A percentile compares a stretch with the other conserved stretches of the same genome.
phyloP scores from a whole-genome alignment of 1,284 basidiomycete genomes.

The Irpex sp. region DNA sequence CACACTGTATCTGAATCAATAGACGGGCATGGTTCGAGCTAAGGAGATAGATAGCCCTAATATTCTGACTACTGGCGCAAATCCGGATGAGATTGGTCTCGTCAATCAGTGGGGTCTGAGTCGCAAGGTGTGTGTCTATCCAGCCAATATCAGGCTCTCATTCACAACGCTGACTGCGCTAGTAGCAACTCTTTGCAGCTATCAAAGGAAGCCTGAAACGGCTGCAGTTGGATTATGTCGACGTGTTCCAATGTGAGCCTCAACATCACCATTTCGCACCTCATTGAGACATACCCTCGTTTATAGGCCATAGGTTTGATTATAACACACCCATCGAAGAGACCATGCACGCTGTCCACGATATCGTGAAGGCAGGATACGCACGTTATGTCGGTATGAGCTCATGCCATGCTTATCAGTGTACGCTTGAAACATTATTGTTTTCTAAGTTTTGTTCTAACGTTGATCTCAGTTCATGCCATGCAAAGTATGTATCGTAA shows the following conservation, averaged over 20 bases:
- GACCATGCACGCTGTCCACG: constrained; percentile 37
- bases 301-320: constrained; percentile 25
- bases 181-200: constrained; percentile 51
- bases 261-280: not conserved
- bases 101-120: constrained; percentile 33
- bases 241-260: constrained; percentile 38
- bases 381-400: constrained; percentile 42
- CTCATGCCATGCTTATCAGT: constrained; percentile 36
- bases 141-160: not conserved
- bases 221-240: constrained; percentile 50
- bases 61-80: not conserved
- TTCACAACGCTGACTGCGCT: too few relatives aligned
- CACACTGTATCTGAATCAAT: not conserved
- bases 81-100: constrained; percentile 22
- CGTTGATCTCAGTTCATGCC: constrained; percentile 25
- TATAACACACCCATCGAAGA: constrained; percentile 28
- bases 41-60: constrained; percentile 8
- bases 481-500: constrained; percentile 36
- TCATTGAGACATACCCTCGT: not conserved
- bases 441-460: not conserved
- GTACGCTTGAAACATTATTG: constrained; percentile 18
- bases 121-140: constrained; percentile 27
- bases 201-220: constrained; percentile 48
- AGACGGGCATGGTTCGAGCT: constrained; percentile 5
- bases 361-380: constrained; percentile 36